Base-by-base conservation (phyloP, 2,329 filamentous ascomycete genomes). In the Colletotrichum sojae region DNA sequence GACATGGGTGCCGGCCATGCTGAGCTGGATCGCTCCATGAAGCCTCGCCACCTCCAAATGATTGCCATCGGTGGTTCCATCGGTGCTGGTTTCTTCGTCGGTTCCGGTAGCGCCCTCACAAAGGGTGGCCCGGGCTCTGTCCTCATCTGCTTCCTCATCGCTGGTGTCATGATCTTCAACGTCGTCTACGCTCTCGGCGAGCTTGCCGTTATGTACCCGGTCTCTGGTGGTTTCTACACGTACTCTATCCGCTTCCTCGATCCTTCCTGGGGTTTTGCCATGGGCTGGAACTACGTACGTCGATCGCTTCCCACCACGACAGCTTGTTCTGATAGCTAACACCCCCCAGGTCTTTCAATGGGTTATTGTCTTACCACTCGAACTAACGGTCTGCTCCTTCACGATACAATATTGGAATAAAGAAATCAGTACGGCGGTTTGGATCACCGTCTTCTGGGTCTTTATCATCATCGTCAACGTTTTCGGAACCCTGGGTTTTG, bases 161-260 rank as follows among this genome's bases (percentile, higher is more conserved):
- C 88, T 71, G 88, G 88, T 78, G 67, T 87, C 73, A 89, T 90
- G 87, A 86, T 90, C 79, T 87, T 89, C 77, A 86, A 88, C 79
- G 87, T 87, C 65, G 77, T 90, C 70, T 87, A 87, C 74, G 88
- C 88, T 67, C 84, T 90, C 57, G 88, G 88, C 72, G 89, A 90
- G 75, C 78, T 90, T 59, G 87, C 88, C 66, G 85, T 90, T 74
- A 84, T 90, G 82, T 90, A 86, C 71, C 88, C 88, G 16, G 84
- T 90, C 75, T 89, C 87, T 74, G 88, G 88, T 77, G 87, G 87
- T 71, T 90, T 90, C 82, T 90, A 89, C 74, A 87, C 86, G 27
- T 90, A 89, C 79, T 87, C 85, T 31, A 83, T 83, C 64, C 88
- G 88, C 60, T 90, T 90, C 75, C 86, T 90, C 71, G 88, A 89